These are phyloP conservation scores for Fusarium buharicum DNA, from an alignment of 2,329 filamentous ascomycete genomes.

Conservation along the genomic window DNA sequence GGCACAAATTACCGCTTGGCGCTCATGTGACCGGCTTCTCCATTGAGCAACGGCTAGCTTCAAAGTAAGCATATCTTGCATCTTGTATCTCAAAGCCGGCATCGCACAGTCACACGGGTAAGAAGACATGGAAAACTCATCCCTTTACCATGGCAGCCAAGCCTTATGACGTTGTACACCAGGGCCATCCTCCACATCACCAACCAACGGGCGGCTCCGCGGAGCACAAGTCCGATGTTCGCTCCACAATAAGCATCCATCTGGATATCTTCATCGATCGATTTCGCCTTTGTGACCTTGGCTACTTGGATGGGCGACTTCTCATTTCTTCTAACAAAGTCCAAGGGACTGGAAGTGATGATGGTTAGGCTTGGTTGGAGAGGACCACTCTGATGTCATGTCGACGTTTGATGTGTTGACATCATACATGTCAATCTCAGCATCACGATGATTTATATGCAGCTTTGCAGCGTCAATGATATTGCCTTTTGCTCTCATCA, in stretches of 20 bases:
- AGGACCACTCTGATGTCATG: conserved; percentile 33
- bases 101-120: conserved; percentile 5
- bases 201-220: conserved; percentile 24
- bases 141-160: conserved; percentile 11
- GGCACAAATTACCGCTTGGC: neutral
- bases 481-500: neutral
- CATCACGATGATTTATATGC: conserved; percentile 24
- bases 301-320: neutral
- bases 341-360: neutral
- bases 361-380: neutral
- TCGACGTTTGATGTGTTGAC: conserved; percentile 19
- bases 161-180: conserved; percentile 29
- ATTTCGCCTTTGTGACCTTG: conserved; percentile 1
- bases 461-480: neutral
- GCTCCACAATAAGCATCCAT: conserved; percentile 26
- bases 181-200: conserved; percentile 23
- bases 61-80: neutral
- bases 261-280: conserved; percentile 30
- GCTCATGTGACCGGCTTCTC: conserved; percentile 23
- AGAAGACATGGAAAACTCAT: neutral
- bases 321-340: neutral
- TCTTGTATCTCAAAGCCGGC: neutral
- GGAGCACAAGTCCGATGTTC: conserved; percentile 28
- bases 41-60: neutral
- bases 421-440: conserved; percentile 18